Conservation (phyloP, 176 grass and related monocot genomes). For the Coix lacrymajobi region DNA sequence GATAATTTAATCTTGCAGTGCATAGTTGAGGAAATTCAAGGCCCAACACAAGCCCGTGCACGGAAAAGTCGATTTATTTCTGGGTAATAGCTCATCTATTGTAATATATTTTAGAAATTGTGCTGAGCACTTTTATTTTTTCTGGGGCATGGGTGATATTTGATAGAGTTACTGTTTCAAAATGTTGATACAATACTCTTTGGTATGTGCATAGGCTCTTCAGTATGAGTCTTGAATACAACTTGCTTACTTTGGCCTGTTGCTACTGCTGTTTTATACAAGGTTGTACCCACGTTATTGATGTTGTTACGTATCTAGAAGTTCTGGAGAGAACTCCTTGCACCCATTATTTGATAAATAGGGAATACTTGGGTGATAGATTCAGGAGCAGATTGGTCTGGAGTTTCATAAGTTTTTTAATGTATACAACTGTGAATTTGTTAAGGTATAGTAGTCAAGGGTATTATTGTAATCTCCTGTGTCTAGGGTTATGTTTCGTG, state of each 20-base stretch:
- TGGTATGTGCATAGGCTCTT: not conserved
- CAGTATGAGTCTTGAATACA: not conserved
- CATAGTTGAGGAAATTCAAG: constrained; percentile 98
- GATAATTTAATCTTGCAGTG: constrained; percentile 53
- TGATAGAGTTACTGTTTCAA: constrained; percentile 5
- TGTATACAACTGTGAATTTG: too few relatives aligned
- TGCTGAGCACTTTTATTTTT: not conserved
- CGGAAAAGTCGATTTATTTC: constrained; percentile 98
- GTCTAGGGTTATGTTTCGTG: too few relatives aligned
- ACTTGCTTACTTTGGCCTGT: not conserved
- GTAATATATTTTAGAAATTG: not conserved
- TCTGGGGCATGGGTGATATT: not conserved
- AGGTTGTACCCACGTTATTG: not conserved
- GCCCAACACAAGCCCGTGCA: constrained; percentile 77
- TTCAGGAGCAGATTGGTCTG: not conserved
- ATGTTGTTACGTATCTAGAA: not conserved
- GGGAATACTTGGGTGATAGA: not conserved
- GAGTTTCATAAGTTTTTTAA: not conserved
- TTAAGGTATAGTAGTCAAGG: too few relatives aligned
- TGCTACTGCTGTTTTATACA: not conserved
- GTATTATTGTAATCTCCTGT: too few relatives aligned
- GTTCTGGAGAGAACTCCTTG: not conserved
- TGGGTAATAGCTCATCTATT: constrained; percentile 64
- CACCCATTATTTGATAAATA: not conserved
- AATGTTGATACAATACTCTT: constrained; percentile 5